phyloP scores from a whole-genome alignment of 345 rosid species.

The Camelina laxa region DNA sequence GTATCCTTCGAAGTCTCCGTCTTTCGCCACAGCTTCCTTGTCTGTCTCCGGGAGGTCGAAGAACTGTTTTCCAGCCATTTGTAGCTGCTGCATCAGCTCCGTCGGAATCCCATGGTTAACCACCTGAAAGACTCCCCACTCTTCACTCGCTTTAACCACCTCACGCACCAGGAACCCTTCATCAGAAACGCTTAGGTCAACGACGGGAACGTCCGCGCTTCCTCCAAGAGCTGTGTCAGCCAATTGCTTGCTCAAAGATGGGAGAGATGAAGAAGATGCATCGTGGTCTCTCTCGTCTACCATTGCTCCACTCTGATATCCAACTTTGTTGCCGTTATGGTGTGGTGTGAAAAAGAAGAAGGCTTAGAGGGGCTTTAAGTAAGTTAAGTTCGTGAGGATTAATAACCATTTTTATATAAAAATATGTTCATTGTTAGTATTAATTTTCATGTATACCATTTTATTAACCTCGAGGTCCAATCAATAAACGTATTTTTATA shows the following conservation, averaged over 20 bases:
- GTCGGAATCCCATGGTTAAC: constrained; percentile 44
- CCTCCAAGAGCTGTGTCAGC: too few relatives aligned
- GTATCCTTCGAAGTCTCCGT: background rate
- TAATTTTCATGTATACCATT: background rate
- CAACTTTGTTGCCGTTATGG: background rate
- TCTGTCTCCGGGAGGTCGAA: background rate
- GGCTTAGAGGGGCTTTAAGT: background rate
- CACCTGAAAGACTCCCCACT: constrained; percentile 52
- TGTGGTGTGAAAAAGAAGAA: background rate
- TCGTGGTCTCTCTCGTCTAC: background rate
- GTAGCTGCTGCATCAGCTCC: constrained; percentile 49
- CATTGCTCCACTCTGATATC: background rate
- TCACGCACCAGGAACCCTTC: constrained; percentile 35
- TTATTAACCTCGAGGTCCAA: background rate
- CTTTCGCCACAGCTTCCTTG: background rate
- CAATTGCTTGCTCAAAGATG: too few relatives aligned
- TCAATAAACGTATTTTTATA: too few relatives aligned
- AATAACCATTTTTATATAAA: too few relatives aligned
- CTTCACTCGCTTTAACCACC: constrained; percentile 45
- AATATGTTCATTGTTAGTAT: background rate
- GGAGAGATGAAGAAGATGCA: too few relatives aligned
- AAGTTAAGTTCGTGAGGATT: background rate
- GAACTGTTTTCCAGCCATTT: constrained; percentile 31
- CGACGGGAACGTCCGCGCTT: background rate
- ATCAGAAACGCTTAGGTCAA: constrained; percentile 45